Conservation (phyloP, 1,284 basidiomycete species). For the Trichosporon sp. region DNA sequence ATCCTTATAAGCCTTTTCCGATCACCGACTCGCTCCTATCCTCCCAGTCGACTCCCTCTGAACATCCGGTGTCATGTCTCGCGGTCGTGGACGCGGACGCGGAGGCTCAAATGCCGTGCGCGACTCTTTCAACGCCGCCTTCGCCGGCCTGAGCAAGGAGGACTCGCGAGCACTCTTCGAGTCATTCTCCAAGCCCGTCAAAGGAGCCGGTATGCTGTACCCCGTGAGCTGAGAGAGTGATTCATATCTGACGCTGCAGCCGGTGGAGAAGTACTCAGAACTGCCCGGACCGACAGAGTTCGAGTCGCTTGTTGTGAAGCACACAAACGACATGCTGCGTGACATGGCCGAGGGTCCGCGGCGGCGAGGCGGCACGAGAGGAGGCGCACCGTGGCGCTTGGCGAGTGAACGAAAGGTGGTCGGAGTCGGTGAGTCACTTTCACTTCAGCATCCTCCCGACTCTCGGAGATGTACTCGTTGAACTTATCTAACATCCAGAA, state of each 20-base stretch:
- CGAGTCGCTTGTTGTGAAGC: slow-evolving; percentile 22
- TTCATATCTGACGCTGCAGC: slow-evolving; percentile 16
- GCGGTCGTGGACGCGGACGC: slow-evolving; percentile 18
- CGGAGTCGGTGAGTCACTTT: slow-evolving; percentile 34
- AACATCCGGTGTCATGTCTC: too few species aligned
- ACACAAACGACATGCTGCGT: slow-evolving; percentile 20
- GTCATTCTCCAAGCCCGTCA: slow-evolving; percentile 22
- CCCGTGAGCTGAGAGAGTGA: slow-evolving; percentile 27
- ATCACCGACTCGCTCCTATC: not conserved
- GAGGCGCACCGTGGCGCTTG: slow-evolving; percentile 36
- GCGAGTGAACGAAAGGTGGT: slow-evolving; percentile 36
- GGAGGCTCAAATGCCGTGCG: slow-evolving; percentile 15
- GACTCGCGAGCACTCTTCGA: slow-evolving; percentile 19
- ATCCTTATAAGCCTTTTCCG: too few species aligned
- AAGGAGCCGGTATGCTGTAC: slow-evolving; percentile 37
- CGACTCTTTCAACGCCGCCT: slow-evolving; percentile 22
- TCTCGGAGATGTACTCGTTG: too few species aligned
- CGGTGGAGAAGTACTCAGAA: slow-evolving; percentile 28
- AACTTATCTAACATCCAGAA: slow-evolving; percentile 26
- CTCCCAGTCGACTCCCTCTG: not conserved
- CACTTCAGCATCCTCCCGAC: not conserved
- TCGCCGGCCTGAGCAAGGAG: slow-evolving; percentile 23
- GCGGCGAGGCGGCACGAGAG: slow-evolving; percentile 1
- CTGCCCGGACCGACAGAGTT: slow-evolving; percentile 23
- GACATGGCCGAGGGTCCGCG: slow-evolving; percentile 21